Base-by-base conservation (phyloP, 441 rosid species). In the Erodium texanum region DNA sequence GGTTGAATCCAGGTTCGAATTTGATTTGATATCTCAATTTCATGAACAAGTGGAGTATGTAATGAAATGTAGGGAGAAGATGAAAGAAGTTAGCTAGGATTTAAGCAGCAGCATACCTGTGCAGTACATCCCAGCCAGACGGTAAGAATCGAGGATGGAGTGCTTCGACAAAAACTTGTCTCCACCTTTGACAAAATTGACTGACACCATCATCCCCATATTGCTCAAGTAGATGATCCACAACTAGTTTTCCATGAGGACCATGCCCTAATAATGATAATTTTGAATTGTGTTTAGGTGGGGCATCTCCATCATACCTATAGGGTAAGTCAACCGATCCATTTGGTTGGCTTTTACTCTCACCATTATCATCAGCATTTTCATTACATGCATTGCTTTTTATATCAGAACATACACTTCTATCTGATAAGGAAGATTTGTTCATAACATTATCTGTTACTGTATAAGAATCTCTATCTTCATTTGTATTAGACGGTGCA, bases 251-350 rank as follows among this genome's bases (percentile, higher is more conserved):
- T 64, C 99, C 99, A 65, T 91, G 96, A 0, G 96, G 97, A 68
- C 99, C 99, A 82, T 91, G 99, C 72, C 99, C 99, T 71, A 93
- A 77, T 59, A 93, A 72, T 19, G 98, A 90, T 41, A 87, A 74
- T 67, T 86, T 90, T 61, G 89, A 79, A 71, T 83, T 83, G 62
- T 76, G 82, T 72, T 70, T 83, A 38, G 81, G 78, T 54, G 67
- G 34, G 29, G 41, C 66, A 64, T 68, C 78, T 50, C 74, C 87
- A 58, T 74, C 75, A 6, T 78, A 67, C 58, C 73, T 71, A 75
- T 74, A 67, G 71, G 71, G 68, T 27, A 73, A 59, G 71, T 74
- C 77, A 2, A 61, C 52, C 10, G 32, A 62, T 66, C 74, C 84
- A 72, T 81, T 74, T 48, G 41, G 62, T 9, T 62, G 34, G 36